Conservation (phyloP, 257 asterid genomes). For the Eustoma russellianum region DNA sequence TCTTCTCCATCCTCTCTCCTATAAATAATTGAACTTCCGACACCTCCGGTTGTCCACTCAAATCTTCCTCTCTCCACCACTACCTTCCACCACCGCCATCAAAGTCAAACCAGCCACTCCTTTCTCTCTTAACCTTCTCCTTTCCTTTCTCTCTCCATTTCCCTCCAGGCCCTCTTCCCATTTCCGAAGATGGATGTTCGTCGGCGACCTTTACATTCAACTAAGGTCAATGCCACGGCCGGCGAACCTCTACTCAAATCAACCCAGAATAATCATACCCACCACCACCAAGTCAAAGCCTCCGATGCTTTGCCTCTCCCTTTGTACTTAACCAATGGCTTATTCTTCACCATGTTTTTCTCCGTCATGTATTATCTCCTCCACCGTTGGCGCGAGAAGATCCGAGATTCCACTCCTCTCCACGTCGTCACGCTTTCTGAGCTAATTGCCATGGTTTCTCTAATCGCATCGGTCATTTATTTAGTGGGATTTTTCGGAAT, state of each 20-base stretch:
- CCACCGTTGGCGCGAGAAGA: slow-evolving; percentile 10
- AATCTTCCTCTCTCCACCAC: not conserved
- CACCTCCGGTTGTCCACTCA: slow-evolving; percentile 17
- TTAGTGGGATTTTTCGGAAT: slow-evolving; percentile 36
- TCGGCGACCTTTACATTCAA: slow-evolving; percentile 16
- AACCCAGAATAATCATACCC: not conserved
- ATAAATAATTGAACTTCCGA: slow-evolving; percentile 16
- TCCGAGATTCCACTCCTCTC: slow-evolving; percentile 2
- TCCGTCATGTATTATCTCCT: slow-evolving; percentile 8
- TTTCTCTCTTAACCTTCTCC: not conserved
- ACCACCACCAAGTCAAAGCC: slow-evolving; percentile 7
- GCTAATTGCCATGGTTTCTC: not conserved
- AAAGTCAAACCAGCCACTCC: not conserved
- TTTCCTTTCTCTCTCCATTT: not conserved
- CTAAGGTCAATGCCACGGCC: slow-evolving; percentile 12
- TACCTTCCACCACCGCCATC: not conserved
- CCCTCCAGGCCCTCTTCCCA: not conserved
- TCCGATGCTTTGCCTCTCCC: slow-evolving; percentile 24
- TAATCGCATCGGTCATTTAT: slow-evolving; percentile 27
- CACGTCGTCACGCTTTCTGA: slow-evolving; percentile 6
- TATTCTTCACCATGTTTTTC: slow-evolving; percentile 9
- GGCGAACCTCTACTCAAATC: slow-evolving; percentile 18
- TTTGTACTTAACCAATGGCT: slow-evolving; percentile 3
- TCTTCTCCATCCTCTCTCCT: not conserved
- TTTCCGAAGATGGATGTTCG: slow-evolving; percentile 27